phyloP scores from a whole-genome alignment of 208 protist species.

The Tritrichomonas musculus region DNA sequence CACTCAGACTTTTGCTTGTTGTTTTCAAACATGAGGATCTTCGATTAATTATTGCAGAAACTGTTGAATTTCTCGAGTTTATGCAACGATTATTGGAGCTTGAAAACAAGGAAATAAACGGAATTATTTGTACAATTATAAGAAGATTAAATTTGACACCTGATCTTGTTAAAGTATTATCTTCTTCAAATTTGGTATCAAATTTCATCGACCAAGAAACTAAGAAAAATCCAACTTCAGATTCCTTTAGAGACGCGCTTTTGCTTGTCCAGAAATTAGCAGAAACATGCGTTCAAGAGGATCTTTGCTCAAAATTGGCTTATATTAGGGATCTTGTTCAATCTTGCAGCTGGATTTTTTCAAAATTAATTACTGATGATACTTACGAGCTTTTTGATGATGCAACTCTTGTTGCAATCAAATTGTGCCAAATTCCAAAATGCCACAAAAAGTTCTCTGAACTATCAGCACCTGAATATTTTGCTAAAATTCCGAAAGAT shows the following conservation, averaged over 20 bases:
- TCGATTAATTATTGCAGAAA: background rate
- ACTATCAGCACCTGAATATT: background rate
- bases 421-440: background rate
- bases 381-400: background rate
- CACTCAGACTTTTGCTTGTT: background rate
- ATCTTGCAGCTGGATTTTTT: too few relatives aligned
- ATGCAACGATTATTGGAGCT: background rate
- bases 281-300: too few relatives aligned
- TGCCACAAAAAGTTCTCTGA: background rate
- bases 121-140: background rate
- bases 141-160: background rate
- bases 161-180: background rate
- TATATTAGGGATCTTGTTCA: too few relatives aligned
- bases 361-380: background rate
- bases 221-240: too few relatives aligned
- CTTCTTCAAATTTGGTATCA: too few relatives aligned
- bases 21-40: background rate
- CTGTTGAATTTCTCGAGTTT: background rate
- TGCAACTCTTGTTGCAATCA: slow-evolving; percentile 7
- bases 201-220: too few relatives aligned
- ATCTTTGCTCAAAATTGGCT: too few relatives aligned
- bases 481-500: background rate
- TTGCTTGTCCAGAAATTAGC: too few relatives aligned
- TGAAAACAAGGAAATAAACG: background rate
- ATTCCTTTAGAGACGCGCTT: too few relatives aligned